These are phyloP conservation scores for Exophiala phaeomuriformis DNA, from an alignment of 2,329 filamentous ascomycete species.

Conservation along the genomic window DNA sequence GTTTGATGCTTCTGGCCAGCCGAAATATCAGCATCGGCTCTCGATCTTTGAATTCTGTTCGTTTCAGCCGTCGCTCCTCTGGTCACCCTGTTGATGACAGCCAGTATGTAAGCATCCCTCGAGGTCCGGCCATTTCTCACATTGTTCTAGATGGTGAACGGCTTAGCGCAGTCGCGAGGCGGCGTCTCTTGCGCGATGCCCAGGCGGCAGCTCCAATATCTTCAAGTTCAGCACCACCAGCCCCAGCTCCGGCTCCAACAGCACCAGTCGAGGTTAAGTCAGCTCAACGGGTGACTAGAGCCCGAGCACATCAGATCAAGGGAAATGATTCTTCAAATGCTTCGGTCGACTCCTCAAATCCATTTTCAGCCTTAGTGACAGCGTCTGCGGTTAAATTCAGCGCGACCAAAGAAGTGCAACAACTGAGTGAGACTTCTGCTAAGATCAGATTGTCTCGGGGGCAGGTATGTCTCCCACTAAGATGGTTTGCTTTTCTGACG, in stretches of 20 bases:
- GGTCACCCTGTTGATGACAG: constrained; percentile 9
- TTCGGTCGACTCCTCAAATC: constrained; percentile 9
- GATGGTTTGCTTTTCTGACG: background rate
- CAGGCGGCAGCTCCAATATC: constrained; percentile 5
- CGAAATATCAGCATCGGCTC: background rate
- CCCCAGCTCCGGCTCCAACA: background rate
- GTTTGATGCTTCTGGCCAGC: background rate
- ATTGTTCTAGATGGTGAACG: constrained; percentile 15
- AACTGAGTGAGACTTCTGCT: constrained; percentile 11
- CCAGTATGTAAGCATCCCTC: constrained; percentile 11
- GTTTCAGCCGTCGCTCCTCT: background rate
- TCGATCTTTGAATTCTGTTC: background rate
- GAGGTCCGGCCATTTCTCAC: background rate
- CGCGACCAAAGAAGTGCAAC: constrained; percentile 19
- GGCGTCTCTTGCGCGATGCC: constrained; percentile 14
- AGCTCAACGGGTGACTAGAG: background rate
- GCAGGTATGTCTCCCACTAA: constrained; percentile 13
- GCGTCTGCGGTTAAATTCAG: constrained; percentile 21
- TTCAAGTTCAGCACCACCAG: background rate
- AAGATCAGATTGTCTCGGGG: constrained; percentile 22
- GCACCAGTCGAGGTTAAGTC: background rate
- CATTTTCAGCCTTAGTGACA: constrained; percentile 20
- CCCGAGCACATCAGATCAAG: background rate
- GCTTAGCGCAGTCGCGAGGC: constrained; percentile 19
- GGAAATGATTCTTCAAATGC: background rate